Base-by-base conservation (phyloP, 768 basidiomycete species). In the Lentinula sp. region DNA sequence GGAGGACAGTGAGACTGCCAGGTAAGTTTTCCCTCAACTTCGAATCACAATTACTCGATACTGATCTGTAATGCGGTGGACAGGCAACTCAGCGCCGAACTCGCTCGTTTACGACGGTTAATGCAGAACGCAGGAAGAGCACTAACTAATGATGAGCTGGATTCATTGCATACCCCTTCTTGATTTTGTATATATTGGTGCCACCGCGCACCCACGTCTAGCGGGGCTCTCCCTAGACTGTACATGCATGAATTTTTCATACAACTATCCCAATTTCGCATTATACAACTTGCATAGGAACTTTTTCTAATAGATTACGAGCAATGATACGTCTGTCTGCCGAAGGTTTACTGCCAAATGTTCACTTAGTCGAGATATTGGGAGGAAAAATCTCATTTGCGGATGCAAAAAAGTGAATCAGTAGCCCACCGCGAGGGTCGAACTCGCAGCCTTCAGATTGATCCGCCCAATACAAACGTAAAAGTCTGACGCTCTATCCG, bases 371-470 rank as follows among this genome's bases (percentile, higher is more conserved):
- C 28, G 28, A 0, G 3, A 28, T 28, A 28, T 28, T 28, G 28
- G 28, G 28, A 28, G 2, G 28, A 28, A 28, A 28, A 28, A 28
- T 28, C 28, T 28, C 3, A 28, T 28, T 28, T 28, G 28, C 28
- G 28, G 3, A 28, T 28, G 20, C 7, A 48, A 48, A 48, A 23
- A 48, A 48, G 20, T 15, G 4, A 48, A 23, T 6, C 5, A 6
- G 23, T 84, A 86, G 85, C 85, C 86, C 85, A 86, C 84, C 86
- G 86, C 86, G 86, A 85, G 86, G 85, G 80, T 88, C 86, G 86
- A 88, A 88, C 86, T 85, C 86, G 86, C 86, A 87, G 83, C 86
- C 86, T 87, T 87, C 84, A 88, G 86, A 88, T 87, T 37, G 12
- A 16, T 50, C 8, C 15, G 23, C 32, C 20, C 15, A 28, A 3